Evolutionary conservation across 2,329 filamentous ascomycete species (phyloP).

Genomic region (Paecilomyces dactylethromorphus): DNA sequence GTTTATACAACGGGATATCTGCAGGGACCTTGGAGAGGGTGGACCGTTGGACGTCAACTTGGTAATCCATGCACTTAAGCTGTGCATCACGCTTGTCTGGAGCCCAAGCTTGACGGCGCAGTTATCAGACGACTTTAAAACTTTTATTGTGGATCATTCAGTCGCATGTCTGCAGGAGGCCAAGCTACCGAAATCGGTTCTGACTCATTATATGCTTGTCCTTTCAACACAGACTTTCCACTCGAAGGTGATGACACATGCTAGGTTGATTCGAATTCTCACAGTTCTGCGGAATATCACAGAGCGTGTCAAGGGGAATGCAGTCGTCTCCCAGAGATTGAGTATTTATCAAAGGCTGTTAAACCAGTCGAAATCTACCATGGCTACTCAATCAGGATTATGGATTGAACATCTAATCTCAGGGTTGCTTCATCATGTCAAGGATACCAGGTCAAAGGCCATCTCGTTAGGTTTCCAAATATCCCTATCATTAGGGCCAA

Average conservation of each 20-base stretch:
- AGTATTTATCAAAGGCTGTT: conserved; percentile 73
- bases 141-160: conserved; percentile 74
- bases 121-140: conserved; percentile 70
- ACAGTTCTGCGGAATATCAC: conserved; percentile 65
- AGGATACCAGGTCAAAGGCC: conserved; percentile 68
- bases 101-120: conserved; percentile 63
- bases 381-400: conserved; percentile 61
- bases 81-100: conserved; percentile 71
- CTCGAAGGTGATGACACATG: conserved; percentile 63
- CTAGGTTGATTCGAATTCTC: conserved; percentile 66
- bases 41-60: conserved; percentile 59
- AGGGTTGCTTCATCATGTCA: conserved; percentile 71
- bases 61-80: conserved; percentile 67
- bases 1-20: conserved; percentile 78
- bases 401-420: conserved; percentile 81
- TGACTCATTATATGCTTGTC: conserved; percentile 73
- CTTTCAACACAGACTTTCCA: conserved; percentile 75
- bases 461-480: conserved; percentile 68
- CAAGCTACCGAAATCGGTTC: conserved; percentile 65
- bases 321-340: conserved; percentile 69
- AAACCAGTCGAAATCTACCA: conserved; percentile 61
- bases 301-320: conserved; percentile 69
- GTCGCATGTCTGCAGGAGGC: conserved; percentile 66
- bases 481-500: conserved; percentile 61
- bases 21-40: conserved; percentile 52